Percentiles rank a stretch among this genome's conserved stretches.
phyloP scores from a whole-genome alignment of 106 monocot species.

The Dendrobium huoshanense region DNA sequence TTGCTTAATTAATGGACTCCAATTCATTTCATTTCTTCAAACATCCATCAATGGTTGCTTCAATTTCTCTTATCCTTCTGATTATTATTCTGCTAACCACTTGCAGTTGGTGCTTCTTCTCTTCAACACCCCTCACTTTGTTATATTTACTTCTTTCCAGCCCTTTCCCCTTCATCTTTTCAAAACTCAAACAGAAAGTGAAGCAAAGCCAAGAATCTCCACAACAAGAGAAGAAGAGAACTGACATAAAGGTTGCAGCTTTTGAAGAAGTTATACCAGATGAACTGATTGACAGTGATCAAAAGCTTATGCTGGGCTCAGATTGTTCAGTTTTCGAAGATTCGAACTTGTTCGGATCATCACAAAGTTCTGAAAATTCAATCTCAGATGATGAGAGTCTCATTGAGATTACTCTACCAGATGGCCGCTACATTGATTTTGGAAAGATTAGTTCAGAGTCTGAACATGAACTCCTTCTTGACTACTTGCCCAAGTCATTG shows the following conservation, averaged over 20 bases:
- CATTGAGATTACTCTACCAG: slow-evolving; percentile 61
- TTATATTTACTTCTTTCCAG: slow-evolving; percentile 25
- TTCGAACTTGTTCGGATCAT: slow-evolving; percentile 9
- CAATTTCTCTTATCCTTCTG: slow-evolving; percentile 18
- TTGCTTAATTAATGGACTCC: not conserved
- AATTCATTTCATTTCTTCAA: slow-evolving; percentile 16
- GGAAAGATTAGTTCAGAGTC: not conserved
- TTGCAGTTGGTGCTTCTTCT: slow-evolving; percentile 3
- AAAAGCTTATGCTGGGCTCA: no score
- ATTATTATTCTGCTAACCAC: slow-evolving; percentile 11
- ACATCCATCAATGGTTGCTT: slow-evolving; percentile 12
- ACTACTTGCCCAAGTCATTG: slow-evolving; percentile 24
- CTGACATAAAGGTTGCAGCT: not conserved
- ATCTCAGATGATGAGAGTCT: slow-evolving; percentile 85
- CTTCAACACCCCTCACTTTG: slow-evolving; percentile 24
- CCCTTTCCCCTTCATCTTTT: slow-evolving; percentile 25
- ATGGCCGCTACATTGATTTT: slow-evolving; percentile 19
- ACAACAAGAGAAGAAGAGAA: not conserved
- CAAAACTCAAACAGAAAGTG: slow-evolving; percentile 15
- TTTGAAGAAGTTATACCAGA: not conserved
- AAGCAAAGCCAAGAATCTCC: not conserved
- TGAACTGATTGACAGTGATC: not conserved
- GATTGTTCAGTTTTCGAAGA: slow-evolving; percentile 3
- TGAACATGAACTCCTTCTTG: not conserved
- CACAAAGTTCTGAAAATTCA: slow-evolving; percentile 13